Evolutionary conservation across 2,329 filamentous ascomycete species (phyloP).

Genomic region (Lasiodiplodia theobromae): DNA sequence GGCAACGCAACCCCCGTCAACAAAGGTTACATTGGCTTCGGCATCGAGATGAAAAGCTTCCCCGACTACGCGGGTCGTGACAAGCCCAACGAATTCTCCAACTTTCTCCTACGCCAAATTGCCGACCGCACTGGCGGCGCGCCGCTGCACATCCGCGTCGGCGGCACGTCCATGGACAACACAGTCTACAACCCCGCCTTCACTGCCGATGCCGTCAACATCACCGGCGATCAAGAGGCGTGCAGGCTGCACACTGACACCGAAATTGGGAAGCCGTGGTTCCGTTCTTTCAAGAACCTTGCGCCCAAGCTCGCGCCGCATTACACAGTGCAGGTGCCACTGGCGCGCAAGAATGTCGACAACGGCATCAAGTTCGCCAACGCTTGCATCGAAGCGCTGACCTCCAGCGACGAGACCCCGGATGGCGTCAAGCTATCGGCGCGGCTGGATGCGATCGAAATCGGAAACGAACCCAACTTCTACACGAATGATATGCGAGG

Average conservation of each 20-base stretch:
- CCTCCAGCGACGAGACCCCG: too few relatives aligned
- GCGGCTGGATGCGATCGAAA: too few relatives aligned
- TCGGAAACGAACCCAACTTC: too few relatives aligned
- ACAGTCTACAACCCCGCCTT: background rate
- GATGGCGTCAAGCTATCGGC: too few relatives aligned
- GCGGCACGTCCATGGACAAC: slow-evolving; percentile 13
- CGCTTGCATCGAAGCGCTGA: too few relatives aligned
- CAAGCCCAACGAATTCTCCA: background rate
- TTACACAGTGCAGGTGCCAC: background rate
- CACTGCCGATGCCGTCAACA: background rate
- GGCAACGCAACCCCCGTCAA: slow-evolving; percentile 1
- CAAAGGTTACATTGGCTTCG: slow-evolving; percentile 6
- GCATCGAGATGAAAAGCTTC: slow-evolving; percentile 9
- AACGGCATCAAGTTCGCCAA: too few relatives aligned
- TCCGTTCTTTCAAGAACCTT: background rate
- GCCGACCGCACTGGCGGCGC: background rate
- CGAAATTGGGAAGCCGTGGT: background rate
- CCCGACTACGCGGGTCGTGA: background rate
- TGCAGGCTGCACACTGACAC: background rate
- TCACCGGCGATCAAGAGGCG: background rate
- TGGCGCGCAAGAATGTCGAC: too few relatives aligned
- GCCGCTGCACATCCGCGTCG: background rate
- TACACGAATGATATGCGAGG: too few relatives aligned
- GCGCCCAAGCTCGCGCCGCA: background rate
- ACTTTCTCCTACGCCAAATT: background rate